Conservation (phyloP, 225 moss, liverwort and hornwort species). For the Physcomitrellopsis africana region DNA sequence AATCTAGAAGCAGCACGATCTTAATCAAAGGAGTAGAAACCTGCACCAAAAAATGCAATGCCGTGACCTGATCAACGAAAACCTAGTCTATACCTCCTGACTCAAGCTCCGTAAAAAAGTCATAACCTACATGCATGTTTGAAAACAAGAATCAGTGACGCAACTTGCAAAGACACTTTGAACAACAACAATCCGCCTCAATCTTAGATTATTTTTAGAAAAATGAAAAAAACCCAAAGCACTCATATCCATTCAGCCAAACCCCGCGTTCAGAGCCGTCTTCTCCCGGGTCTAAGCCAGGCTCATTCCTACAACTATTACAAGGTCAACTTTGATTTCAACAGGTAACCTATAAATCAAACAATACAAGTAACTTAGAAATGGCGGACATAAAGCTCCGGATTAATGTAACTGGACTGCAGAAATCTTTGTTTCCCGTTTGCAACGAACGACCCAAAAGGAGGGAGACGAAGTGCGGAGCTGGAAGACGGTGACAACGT, state of each 20-base stretch:
- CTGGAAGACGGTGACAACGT: not conserved
- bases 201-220: no score
- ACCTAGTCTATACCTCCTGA: conserved; percentile 21
- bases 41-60: conserved; percentile 41
- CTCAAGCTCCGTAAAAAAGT: not conserved
- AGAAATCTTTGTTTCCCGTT: not conserved
- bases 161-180: not conserved
- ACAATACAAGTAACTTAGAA: not conserved
- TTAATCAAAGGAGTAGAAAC: conserved; percentile 79
- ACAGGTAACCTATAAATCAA: not conserved
- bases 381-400: not conserved
- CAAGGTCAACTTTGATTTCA: not conserved
- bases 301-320: not conserved
- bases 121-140: not conserved
- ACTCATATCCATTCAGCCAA: conserved; percentile 38
- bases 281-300: not conserved
- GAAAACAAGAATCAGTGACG: not conserved
- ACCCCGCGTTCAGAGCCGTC: not conserved
- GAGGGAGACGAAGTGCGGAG: not conserved
- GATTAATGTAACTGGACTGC: conserved; percentile 12
- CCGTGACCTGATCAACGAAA: conserved; percentile 19
- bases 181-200: conserved; percentile 4
- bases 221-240: not conserved
- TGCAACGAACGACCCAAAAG: not conserved
- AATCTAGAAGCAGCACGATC: conserved; percentile 75